phyloP scores from a whole-genome alignment of 2,329 filamentous ascomycete genomes.

The Calonectria ilicicola region DNA sequence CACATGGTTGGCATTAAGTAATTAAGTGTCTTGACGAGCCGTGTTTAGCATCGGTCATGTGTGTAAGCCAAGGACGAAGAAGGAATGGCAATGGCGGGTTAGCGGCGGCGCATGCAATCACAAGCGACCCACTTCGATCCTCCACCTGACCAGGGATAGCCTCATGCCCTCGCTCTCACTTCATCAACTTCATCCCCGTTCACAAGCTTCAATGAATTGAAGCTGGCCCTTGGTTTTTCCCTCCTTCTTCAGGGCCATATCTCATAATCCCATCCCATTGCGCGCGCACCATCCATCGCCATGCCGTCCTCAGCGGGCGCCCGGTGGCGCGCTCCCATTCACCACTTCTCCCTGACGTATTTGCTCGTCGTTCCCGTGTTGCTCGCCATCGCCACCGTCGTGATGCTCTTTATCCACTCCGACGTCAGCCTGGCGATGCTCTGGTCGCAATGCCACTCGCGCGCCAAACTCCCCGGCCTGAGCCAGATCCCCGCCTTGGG shows the following conservation, averaged over 20 bases:
- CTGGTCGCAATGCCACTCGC: conserved; percentile 66
- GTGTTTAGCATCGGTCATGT: neutral
- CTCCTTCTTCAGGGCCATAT: neutral
- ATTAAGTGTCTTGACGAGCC: neutral
- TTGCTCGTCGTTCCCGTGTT: conserved; percentile 62
- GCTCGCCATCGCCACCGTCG: conserved; percentile 56
- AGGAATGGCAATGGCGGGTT: neutral
- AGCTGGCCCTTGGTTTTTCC: neutral
- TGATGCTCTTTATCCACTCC: conserved; percentile 57
- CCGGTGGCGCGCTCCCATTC: conserved; percentile 58
- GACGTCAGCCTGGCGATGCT: conserved; percentile 65
- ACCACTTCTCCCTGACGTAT: conserved; percentile 64
- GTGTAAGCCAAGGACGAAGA: neutral
- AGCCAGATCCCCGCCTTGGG: conserved; percentile 59
- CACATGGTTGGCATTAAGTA: neutral
- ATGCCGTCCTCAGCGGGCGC: conserved; percentile 25
- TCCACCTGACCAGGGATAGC: neutral
- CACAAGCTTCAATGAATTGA: neutral
- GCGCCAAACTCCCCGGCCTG: conserved; percentile 57
- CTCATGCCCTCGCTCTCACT: neutral
- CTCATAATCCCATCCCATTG: neutral
- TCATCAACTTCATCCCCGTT: neutral
- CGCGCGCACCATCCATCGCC: neutral
- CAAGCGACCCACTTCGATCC: neutral
- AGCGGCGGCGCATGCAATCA: neutral